Evolutionary conservation across 2,329 filamentous ascomycete species (phyloP).

Genomic region (Colletotrichum tofieldiae): DNA sequence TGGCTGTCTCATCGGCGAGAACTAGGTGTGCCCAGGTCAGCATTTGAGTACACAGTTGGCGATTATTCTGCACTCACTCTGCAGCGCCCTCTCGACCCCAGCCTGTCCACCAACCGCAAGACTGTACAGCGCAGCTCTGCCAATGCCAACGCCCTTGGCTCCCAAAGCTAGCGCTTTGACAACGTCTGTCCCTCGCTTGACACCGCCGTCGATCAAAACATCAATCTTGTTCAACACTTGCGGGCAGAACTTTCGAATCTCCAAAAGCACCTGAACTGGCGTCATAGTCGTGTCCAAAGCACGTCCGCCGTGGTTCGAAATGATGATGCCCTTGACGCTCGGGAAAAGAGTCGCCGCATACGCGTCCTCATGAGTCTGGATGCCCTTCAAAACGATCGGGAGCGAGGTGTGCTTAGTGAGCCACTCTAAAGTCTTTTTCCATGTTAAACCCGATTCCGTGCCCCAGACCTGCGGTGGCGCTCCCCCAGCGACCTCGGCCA

Average conservation of each 20-base stretch:
- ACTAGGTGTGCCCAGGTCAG: conserved; percentile 40
- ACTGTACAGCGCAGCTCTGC: conserved; percentile 67
- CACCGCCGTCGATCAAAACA: conserved; percentile 68
- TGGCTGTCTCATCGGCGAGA: conserved; percentile 47
- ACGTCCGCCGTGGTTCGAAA: conserved; percentile 73
- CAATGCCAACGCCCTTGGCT: conserved; percentile 68
- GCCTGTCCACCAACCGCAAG: conserved; percentile 67
- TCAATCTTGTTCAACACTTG: conserved; percentile 66
- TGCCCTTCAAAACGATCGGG: conserved; percentile 71
- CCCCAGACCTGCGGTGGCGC: conserved; percentile 36
- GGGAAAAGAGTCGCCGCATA: conserved; percentile 39
- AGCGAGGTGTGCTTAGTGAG: conserved; percentile 61
- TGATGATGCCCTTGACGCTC: conserved; percentile 65
- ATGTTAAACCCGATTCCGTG: conserved; percentile 67
- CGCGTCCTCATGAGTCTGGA: conserved; percentile 68
- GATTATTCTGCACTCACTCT: conserved; percentile 61
- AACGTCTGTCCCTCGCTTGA: conserved; percentile 68
- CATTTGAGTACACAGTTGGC: background rate
- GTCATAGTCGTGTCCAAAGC: conserved; percentile 60
- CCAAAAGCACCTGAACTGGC: conserved; percentile 61
- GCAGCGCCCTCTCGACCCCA: conserved; percentile 68
- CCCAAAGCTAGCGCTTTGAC: conserved; percentile 69
- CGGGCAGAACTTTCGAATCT: conserved; percentile 65
- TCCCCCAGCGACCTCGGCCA: conserved; percentile 59
- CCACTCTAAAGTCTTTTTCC: conserved; percentile 67